Evolutionary conservation across 139 green algal species (phyloP).

Genomic region (Zygnema cylindricum): DNA sequence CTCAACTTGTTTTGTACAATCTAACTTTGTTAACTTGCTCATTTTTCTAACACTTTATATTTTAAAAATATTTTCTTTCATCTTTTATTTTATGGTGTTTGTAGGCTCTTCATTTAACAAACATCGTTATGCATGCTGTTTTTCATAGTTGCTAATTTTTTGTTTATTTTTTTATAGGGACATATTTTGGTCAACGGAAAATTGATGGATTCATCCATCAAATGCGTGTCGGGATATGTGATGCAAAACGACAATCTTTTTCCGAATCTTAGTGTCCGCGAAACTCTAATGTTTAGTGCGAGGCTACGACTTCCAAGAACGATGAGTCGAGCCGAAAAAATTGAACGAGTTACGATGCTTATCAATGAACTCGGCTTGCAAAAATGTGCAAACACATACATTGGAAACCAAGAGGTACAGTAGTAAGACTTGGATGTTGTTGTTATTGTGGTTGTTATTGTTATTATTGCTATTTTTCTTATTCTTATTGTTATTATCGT

Average conservation of each 20-base stretch:
- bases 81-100: too few relatives aligned
- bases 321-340: slow-evolving; percentile 51
- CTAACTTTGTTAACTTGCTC: too few relatives aligned
- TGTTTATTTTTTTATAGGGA: slow-evolving; percentile 11
- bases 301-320: slow-evolving; percentile 51
- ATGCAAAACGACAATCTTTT: slow-evolving; percentile 38
- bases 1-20: not conserved
- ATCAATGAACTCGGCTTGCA: slow-evolving; percentile 39
- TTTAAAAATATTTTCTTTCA: slow-evolving; percentile 5
- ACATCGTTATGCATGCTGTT: too few relatives aligned
- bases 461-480: too few relatives aligned
- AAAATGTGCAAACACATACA: slow-evolving; percentile 46
- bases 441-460: too few relatives aligned
- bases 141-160: not conserved
- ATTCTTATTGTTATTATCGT: too few relatives aligned
- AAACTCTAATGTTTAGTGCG: slow-evolving; percentile 62
- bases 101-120: too few relatives aligned
- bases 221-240: slow-evolving; percentile 34
- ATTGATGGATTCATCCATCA: slow-evolving; percentile 42
- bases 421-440: too few relatives aligned
- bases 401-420: slow-evolving; percentile 52
- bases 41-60: too few relatives aligned
- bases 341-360: slow-evolving; percentile 37
- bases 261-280: slow-evolving; percentile 27
- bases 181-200: slow-evolving; percentile 59